Conservation (phyloP, 2,329 filamentous ascomycete genomes). For the Verticillium nubilum region DNA sequence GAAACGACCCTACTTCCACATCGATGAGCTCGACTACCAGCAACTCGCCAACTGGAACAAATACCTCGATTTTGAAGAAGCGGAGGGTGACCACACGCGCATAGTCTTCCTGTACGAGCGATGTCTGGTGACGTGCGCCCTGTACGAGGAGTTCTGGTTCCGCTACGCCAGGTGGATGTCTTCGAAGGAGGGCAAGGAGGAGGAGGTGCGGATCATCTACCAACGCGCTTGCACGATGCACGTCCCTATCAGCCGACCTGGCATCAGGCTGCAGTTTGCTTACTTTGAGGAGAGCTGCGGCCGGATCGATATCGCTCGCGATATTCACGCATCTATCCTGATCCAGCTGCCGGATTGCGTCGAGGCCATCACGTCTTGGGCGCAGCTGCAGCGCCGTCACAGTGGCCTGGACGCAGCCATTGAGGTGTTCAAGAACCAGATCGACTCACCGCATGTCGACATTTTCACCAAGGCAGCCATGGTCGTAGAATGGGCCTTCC, state of each 20-base stretch:
- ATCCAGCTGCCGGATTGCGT: slow-evolving; percentile 72
- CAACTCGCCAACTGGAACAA: slow-evolving; percentile 91
- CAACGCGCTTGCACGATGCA: slow-evolving; percentile 79
- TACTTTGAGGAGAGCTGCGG: slow-evolving; percentile 88
- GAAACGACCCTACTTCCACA: slow-evolving; percentile 94
- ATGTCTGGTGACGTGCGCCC: slow-evolving; percentile 84
- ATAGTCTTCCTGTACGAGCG: slow-evolving; percentile 86
- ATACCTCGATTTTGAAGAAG: slow-evolving; percentile 93
- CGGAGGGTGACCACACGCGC: slow-evolving; percentile 69
- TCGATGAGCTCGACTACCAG: slow-evolving; percentile 81
- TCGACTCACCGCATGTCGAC: slow-evolving; percentile 67
- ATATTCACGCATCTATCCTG: slow-evolving; percentile 79
- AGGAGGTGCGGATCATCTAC: slow-evolving; percentile 90
- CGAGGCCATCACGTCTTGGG: slow-evolving; percentile 83
- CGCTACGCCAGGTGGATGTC: slow-evolving; percentile 96
- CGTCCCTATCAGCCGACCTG: slow-evolving; percentile 79
- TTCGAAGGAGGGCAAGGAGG: slow-evolving; percentile 71
- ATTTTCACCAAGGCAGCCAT: slow-evolving; percentile 79
- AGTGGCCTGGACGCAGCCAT: slow-evolving; percentile 80
- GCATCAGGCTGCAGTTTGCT: slow-evolving; percentile 83
- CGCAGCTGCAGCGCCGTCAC: slow-evolving; percentile 80
- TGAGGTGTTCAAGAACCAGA: slow-evolving; percentile 73
- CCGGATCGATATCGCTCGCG: slow-evolving; percentile 70
- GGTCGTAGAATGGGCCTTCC: slow-evolving; percentile 79
- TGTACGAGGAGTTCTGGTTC: slow-evolving; percentile 97